These are phyloP conservation scores for Rhynchospora tenuis DNA, from an alignment of 176 grass and related monocot species.

Conservation along the genomic window DNA sequence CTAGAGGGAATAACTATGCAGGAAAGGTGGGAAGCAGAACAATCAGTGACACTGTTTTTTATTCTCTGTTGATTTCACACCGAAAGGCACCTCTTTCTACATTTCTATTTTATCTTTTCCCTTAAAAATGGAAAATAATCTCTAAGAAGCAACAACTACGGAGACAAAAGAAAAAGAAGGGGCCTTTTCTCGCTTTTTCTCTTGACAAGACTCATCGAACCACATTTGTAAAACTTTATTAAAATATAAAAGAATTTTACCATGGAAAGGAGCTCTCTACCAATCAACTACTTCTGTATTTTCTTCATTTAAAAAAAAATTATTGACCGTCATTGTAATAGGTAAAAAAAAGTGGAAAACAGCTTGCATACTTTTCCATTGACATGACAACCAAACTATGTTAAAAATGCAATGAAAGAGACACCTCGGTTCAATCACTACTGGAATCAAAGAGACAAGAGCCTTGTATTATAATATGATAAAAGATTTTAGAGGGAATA, in stretches of 20 bases:
- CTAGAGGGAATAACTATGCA: neutral
- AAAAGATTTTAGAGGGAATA: neutral
- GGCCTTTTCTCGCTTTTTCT: conserved; percentile 33
- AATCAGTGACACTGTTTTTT: conserved; percentile 10
- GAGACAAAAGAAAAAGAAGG: conserved; percentile 38
- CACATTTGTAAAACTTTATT: neutral
- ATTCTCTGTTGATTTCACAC: conserved; percentile 16
- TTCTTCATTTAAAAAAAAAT: neutral
- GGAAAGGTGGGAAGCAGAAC: neutral
- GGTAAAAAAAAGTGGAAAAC: conserved; percentile 18
- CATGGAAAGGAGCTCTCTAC: conserved; percentile 4
- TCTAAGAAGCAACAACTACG: conserved; percentile 32
- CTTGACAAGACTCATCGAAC: conserved; percentile 47
- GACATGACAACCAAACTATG: conserved; percentile 25
- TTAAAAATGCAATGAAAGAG: conserved; percentile 25
- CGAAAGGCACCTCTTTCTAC: conserved; percentile 11
- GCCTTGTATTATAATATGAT: neutral
- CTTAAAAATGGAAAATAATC: conserved; percentile 20
- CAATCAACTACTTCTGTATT: neutral
- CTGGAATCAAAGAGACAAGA: conserved; percentile 30
- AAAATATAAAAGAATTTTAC: conserved; percentile 20
- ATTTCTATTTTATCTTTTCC: conserved; percentile 24
- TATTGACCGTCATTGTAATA: conserved; percentile 3
- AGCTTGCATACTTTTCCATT: conserved; percentile 27
- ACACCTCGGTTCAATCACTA: conserved; percentile 25